Evolutionary conservation across 257 asterid species (phyloP).

Genomic region (Cordia subcordata): DNA sequence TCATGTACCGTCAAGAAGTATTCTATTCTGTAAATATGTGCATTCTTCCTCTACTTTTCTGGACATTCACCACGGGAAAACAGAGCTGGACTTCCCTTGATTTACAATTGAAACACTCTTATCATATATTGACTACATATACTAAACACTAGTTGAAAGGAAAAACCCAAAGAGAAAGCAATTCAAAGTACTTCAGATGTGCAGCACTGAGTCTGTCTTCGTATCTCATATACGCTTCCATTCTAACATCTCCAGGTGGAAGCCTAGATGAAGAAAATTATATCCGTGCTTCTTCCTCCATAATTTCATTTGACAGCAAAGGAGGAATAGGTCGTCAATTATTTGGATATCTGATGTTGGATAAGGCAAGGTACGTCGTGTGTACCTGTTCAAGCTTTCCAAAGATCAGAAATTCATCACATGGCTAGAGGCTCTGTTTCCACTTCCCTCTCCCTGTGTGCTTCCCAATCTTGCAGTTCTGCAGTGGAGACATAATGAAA

Average conservation of each 20-base stretch:
- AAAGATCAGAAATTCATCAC: background rate
- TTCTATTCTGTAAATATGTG: too few relatives aligned
- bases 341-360: background rate
- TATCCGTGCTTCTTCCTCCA: too few relatives aligned
- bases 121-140: too few relatives aligned
- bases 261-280: too few relatives aligned
- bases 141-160: background rate
- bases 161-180: background rate
- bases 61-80: too few relatives aligned
- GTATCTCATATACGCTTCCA: background rate
- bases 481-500: conserved; percentile 8
- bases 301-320: too few relatives aligned
- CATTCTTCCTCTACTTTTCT: too few relatives aligned
- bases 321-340: too few relatives aligned
- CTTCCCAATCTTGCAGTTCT: conserved; percentile 74
- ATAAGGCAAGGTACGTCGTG: background rate
- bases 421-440: conserved; percentile 58
- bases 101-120: too few relatives aligned
- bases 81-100: too few relatives aligned
- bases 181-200: too few relatives aligned
- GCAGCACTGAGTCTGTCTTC: background rate
- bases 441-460: conserved; percentile 46
- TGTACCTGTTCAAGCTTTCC: background rate
- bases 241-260: background rate
- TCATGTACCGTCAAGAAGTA: too few relatives aligned